Percentiles rank a stretch among this genome's conserved stretches.
Conservation (phyloP, 768 basidiomycete genomes). For the Boletus coccyginus region DNA sequence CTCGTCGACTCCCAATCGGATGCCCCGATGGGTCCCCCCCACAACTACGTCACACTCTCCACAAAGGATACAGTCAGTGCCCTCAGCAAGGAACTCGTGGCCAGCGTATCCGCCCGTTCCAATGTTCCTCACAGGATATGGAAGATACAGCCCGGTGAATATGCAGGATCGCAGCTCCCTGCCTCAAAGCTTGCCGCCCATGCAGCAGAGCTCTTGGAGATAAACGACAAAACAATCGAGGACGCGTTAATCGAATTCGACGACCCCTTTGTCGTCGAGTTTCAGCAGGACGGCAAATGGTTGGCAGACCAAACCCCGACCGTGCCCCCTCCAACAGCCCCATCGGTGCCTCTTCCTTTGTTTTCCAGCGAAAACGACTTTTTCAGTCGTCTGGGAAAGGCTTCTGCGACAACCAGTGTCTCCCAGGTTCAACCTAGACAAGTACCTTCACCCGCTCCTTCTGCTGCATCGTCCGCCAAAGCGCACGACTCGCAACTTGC, state of each 20-base stretch:
- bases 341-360: constrained; percentile 42
- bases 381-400: constrained; percentile 44
- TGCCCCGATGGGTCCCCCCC: constrained; percentile 28
- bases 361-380: constrained; percentile 54
- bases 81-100: constrained; percentile 42
- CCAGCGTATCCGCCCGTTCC: constrained; percentile 32
- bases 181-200: constrained; percentile 22
- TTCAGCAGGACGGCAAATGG: constrained; percentile 60
- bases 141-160: constrained; percentile 47
- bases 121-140: constrained; percentile 57
- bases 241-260: constrained; percentile 56
- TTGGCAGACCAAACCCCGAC: constrained; percentile 38
- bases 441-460: constrained; percentile 20
- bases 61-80: constrained; percentile 46
- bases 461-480: constrained; percentile 22
- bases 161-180: constrained; percentile 30
- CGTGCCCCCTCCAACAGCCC: constrained; percentile 4
- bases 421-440: constrained; percentile 24
- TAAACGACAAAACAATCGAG: constrained; percentile 49
- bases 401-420: constrained; percentile 19
- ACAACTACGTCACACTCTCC: constrained; percentile 46
- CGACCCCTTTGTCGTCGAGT: constrained; percentile 78
- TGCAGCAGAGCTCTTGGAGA: constrained; percentile 41
- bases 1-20: constrained; percentile 33
- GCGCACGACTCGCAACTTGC: constrained; percentile 23